These are phyloP conservation scores for Dothistroma septosporum DNA, from an alignment of 2,329 filamentous ascomycete species.

Conservation along the genomic window DNA sequence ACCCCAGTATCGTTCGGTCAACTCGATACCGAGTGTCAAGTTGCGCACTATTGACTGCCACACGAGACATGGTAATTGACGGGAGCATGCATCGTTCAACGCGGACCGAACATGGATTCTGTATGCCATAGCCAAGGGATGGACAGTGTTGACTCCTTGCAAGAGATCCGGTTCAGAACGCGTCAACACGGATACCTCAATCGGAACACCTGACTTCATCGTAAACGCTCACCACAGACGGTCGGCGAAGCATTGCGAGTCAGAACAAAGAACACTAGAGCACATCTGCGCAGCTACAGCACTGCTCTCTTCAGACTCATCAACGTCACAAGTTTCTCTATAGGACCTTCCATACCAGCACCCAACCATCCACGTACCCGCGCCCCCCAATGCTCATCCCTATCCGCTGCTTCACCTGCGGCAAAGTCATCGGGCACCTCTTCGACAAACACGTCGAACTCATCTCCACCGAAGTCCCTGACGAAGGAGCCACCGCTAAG, in stretches of 20 bases:
- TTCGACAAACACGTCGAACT: constrained; percentile 94
- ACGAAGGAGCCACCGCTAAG: constrained; percentile 60
- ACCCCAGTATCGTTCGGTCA: background rate
- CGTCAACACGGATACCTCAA: background rate
- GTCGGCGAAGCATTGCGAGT: background rate
- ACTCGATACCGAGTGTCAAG: background rate
- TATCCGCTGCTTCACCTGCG: constrained; percentile 96
- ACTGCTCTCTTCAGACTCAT: too few species aligned
- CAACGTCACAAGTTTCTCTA: too few species aligned
- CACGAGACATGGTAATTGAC: background rate
- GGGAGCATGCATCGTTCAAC: background rate
- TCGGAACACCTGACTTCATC: too few species aligned
- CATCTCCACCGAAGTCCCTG: constrained; percentile 70
- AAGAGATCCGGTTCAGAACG: background rate
- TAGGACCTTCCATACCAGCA: background rate
- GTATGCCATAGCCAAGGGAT: background rate
- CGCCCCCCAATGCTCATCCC: constrained; percentile 91
- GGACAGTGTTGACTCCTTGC: background rate
- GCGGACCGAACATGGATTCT: background rate
- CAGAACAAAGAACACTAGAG: background rate
- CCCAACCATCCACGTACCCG: too few species aligned
- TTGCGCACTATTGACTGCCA: background rate
- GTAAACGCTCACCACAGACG: background rate
- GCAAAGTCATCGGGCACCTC: constrained; percentile 96
- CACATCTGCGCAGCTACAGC: background rate